Conservation (phyloP, 1,139 yeast species). For the Kodamaea derodonti region DNA sequence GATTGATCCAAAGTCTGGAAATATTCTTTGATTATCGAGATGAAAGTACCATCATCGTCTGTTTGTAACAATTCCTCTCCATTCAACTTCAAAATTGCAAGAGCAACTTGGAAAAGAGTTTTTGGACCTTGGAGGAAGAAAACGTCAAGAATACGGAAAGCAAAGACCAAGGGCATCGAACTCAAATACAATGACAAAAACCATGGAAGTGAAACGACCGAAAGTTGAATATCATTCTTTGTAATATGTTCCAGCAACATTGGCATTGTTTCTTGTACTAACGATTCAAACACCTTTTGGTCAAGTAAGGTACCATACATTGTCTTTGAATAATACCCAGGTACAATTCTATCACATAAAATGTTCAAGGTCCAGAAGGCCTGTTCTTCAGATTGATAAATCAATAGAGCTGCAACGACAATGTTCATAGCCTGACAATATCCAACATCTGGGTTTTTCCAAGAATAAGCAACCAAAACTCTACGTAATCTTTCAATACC, state of each 20-base stretch:
- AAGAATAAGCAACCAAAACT: conserved; percentile 89
- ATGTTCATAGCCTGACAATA: conserved; percentile 99
- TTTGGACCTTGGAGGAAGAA: conserved; percentile 89
- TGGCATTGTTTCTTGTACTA: conserved; percentile 90
- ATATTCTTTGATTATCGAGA: conserved; percentile 77
- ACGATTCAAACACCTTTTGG: conserved; percentile 87
- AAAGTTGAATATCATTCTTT: conserved; percentile 81
- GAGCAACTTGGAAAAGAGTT: conserved; percentile 86
- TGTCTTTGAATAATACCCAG: conserved; percentile 94
- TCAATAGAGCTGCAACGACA: conserved; percentile 88
- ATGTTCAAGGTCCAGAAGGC: conserved; percentile 90
- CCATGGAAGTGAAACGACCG: conserved; percentile 96
- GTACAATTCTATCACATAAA: conserved; percentile 82
- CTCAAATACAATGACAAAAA: conserved; percentile 84
- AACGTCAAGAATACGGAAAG: conserved; percentile 87
- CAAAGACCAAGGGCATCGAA: conserved; percentile 92
- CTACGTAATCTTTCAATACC: conserved; percentile 83
- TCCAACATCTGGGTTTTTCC: conserved; percentile 97
- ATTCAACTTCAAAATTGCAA: conserved; percentile 81
- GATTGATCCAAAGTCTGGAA: conserved; percentile 76
- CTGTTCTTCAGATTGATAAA: conserved; percentile 95
- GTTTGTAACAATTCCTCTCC: conserved; percentile 78
- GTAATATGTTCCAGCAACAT: conserved; percentile 78
- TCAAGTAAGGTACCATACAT: conserved; percentile 97
- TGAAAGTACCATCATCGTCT: conserved; percentile 90